phyloP scores from a whole-genome alignment of 345 rosid species.

The Murraya paniculata region DNA sequence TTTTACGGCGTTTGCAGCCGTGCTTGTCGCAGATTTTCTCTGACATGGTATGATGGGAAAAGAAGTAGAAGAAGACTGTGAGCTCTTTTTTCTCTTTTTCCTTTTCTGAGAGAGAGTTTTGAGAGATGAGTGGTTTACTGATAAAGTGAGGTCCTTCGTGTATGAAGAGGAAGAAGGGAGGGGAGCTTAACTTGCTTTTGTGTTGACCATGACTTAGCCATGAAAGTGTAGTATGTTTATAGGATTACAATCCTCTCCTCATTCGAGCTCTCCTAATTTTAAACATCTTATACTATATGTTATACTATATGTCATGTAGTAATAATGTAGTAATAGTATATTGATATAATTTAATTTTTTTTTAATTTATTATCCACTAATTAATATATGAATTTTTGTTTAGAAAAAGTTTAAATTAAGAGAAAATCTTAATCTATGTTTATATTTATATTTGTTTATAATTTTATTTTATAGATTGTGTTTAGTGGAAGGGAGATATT shows the following conservation, averaged over 20 bases:
- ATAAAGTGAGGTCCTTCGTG: not conserved
- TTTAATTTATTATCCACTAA: too few relatives aligned
- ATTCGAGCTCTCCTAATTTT: too few relatives aligned
- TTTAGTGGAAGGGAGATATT: slow-evolving; percentile 5
- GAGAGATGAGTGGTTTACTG: not conserved
- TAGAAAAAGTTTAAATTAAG: too few relatives aligned
- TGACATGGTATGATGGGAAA: slow-evolving; percentile 46
- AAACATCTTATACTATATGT: too few relatives aligned
- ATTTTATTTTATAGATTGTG: not conserved
- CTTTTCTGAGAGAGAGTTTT: not conserved
- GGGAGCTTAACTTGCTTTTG: not conserved
- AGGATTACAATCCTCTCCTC: too few relatives aligned
- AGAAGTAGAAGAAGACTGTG: not conserved
- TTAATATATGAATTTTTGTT: not conserved
- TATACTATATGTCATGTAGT: too few relatives aligned
- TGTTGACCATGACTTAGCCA: not conserved
- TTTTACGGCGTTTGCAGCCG: slow-evolving; percentile 19
- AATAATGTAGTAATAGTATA: too few relatives aligned
- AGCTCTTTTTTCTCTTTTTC: too few relatives aligned
- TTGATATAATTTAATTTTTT: too few relatives aligned
- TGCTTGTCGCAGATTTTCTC: slow-evolving; percentile 46
- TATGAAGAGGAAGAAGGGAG: not conserved
- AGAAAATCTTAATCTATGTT: too few relatives aligned
- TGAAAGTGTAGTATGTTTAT: not conserved
- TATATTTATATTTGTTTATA: not conserved